A percentile compares a stretch with the other conserved stretches of the same genome.
Conservation (phyloP, 495 filamentous ascomycete species). For the Talaromyces borbonicus region DNA sequence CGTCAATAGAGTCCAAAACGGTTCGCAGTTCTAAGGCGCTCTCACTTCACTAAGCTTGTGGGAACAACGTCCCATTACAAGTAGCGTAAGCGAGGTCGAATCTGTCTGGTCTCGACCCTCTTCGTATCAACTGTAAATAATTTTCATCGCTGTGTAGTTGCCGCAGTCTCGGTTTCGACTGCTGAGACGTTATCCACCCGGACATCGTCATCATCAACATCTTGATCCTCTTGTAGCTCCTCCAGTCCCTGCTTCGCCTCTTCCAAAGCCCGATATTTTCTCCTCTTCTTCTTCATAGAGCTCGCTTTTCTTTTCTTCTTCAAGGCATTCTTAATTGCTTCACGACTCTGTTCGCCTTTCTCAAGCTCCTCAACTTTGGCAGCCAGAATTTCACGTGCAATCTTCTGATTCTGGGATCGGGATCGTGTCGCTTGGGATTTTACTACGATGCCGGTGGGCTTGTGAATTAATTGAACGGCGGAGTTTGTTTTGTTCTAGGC, state of each 20-base stretch:
- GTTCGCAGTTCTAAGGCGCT: too few relatives aligned
- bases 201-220: constrained; percentile 35
- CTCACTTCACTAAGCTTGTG: too few relatives aligned
- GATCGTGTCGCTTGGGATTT: constrained; percentile 90
- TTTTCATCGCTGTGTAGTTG: constrained; percentile 8
- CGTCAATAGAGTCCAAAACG: too few relatives aligned
- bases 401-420: constrained; percentile 78
- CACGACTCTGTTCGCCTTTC: constrained; percentile 49
- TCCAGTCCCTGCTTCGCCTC: constrained; percentile 30
- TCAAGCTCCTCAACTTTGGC: constrained; percentile 62
- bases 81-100: background rate
- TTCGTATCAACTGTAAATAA: background rate
- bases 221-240: constrained; percentile 30
- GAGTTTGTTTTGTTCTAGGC: constrained; percentile 92
- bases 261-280: constrained; percentile 52
- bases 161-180: constrained; percentile 13
- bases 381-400: constrained; percentile 68
- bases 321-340: constrained; percentile 43
- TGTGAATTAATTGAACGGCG: constrained; percentile 86
- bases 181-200: constrained; percentile 37
- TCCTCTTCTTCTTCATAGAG: constrained; percentile 51
- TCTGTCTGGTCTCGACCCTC: background rate
- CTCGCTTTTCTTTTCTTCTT: constrained; percentile 56
- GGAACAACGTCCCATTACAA: too few relatives aligned
- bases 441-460: constrained; percentile 79